Evolutionary conservation across 2,329 filamentous ascomycete species (phyloP).

Genomic region (Alternaria arborescens): DNA sequence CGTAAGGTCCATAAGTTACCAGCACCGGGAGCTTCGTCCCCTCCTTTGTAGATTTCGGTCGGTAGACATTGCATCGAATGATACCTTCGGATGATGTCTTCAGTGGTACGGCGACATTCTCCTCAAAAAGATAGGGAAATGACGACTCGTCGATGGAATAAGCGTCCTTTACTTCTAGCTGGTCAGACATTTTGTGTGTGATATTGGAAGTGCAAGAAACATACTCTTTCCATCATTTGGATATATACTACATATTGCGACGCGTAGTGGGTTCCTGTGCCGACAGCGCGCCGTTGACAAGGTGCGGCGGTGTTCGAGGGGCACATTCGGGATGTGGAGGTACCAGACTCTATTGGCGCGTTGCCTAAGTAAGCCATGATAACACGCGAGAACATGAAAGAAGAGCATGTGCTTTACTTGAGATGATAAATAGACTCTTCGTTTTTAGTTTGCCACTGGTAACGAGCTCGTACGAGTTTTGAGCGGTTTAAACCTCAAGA

Average conservation of each 20-base stretch:
- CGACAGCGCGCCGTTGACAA: slow-evolving; percentile 12
- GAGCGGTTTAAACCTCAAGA: not conserved
- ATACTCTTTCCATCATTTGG: slow-evolving; percentile 7
- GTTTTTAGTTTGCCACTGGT: not conserved
- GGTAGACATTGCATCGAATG: slow-evolving; percentile 62
- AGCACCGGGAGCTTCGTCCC: slow-evolving; percentile 64
- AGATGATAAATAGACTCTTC: no score
- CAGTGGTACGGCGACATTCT: slow-evolving; percentile 59
- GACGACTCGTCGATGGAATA: slow-evolving; percentile 45
- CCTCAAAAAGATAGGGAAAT: slow-evolving; percentile 59
- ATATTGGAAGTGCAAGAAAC: not conserved
- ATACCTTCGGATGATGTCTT: slow-evolving; percentile 51
- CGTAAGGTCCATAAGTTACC: slow-evolving; percentile 77
- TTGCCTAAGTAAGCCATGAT: not conserved
- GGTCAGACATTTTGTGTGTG: slow-evolving; percentile 32
- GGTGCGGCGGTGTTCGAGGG: slow-evolving; percentile 15
- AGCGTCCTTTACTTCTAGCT: slow-evolving; percentile 43
- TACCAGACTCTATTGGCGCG: not conserved
- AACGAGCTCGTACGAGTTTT: not conserved
- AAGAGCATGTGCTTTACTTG: no score
- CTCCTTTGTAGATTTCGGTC: slow-evolving; percentile 53
- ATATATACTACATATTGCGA: slow-evolving; percentile 27
- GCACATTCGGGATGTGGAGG: slow-evolving; percentile 34
- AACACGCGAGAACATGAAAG: not conserved
- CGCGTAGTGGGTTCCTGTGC: slow-evolving; percentile 19